phyloP scores from a whole-genome alignment of 2,329 filamentous ascomycete genomes.

The Cladosporium sp. region DNA sequence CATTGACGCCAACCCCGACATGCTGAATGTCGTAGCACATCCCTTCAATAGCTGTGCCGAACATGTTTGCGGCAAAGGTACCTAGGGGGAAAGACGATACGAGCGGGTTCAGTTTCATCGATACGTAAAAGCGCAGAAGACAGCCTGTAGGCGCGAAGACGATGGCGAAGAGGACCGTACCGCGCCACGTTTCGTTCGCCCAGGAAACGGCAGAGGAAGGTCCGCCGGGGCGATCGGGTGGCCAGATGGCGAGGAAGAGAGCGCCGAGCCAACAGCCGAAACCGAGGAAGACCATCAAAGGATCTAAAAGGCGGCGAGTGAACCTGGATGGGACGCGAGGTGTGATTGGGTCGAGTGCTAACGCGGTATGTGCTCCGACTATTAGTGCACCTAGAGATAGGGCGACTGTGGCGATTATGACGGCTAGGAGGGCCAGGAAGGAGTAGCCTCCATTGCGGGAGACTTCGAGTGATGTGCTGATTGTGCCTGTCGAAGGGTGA shows the following conservation, averaged over 20 bases:
- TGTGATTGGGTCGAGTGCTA: conserved; percentile 53
- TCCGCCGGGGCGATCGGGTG: conserved; percentile 52
- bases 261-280: conserved; percentile 76
- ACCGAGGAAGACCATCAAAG: conserved; percentile 58
- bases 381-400: conserved; percentile 67
- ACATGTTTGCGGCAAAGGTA: conserved; percentile 77
- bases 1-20: conserved; percentile 37
- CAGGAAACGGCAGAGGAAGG: conserved; percentile 16
- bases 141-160: conserved; percentile 81
- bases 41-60: conserved; percentile 70
- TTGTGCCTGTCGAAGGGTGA: conserved; percentile 25
- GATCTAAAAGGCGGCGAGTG: conserved; percentile 61
- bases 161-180: conserved; percentile 68
- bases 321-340: conserved; percentile 58
- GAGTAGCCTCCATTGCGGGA: conserved; percentile 70
- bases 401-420: conserved; percentile 67
- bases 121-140: conserved; percentile 68
- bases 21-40: conserved; percentile 78
- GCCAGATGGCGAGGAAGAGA: conserved; percentile 65
- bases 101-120: conserved; percentile 65
- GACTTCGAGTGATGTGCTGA: conserved; percentile 25
- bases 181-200: conserved; percentile 62
- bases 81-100: conserved; percentile 71
- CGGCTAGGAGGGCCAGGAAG: conserved; percentile 73
- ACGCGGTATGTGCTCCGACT: conserved; percentile 70